A percentile compares a stretch with the other conserved stretches of the same genome.
Evolutionary conservation across 2,329 filamentous ascomycete species (phyloP).

Genomic region (Coleophoma crateriformis): DNA sequence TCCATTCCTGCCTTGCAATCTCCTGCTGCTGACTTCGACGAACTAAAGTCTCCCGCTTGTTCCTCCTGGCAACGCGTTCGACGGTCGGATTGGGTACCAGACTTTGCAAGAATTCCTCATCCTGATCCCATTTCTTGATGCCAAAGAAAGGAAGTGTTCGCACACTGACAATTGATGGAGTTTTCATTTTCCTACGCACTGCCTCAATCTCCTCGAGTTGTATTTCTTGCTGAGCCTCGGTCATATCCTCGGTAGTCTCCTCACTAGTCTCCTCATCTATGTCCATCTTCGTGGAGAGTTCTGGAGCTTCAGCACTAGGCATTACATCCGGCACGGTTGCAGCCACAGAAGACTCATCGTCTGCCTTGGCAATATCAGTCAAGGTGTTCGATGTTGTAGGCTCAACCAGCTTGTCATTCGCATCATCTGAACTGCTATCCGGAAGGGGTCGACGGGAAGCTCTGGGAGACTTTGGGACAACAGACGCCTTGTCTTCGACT

Average conservation of each 20-base stretch:
- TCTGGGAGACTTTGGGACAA: too few species aligned
- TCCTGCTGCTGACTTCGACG: conserved; percentile 16
- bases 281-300: not conserved
- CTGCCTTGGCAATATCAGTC: too few species aligned
- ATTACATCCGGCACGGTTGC: too few species aligned
- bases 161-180: conserved; percentile 21
- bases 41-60: conserved; percentile 1
- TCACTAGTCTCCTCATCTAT: not conserved
- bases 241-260: not conserved
- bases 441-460: too few species aligned
- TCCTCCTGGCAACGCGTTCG: conserved; percentile 9
- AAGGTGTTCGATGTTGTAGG: too few species aligned
- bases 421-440: too few species aligned
- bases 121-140: conserved; percentile 16
- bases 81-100: conserved; percentile 13
- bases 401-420: too few species aligned
- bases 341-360: too few species aligned
- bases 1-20: conserved; percentile 18
- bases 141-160: conserved; percentile 7
- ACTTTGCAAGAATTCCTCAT: conserved; percentile 16
- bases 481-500: too few species aligned
- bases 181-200: conserved; percentile 24
- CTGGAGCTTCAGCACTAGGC: too few species aligned
- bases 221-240: not conserved
- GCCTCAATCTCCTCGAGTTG: conserved; percentile 4